These are phyloP conservation scores for Chalciporus pseudorubinellus DNA, from an alignment of 768 basidiomycete genomes.

Conservation along the genomic window DNA sequence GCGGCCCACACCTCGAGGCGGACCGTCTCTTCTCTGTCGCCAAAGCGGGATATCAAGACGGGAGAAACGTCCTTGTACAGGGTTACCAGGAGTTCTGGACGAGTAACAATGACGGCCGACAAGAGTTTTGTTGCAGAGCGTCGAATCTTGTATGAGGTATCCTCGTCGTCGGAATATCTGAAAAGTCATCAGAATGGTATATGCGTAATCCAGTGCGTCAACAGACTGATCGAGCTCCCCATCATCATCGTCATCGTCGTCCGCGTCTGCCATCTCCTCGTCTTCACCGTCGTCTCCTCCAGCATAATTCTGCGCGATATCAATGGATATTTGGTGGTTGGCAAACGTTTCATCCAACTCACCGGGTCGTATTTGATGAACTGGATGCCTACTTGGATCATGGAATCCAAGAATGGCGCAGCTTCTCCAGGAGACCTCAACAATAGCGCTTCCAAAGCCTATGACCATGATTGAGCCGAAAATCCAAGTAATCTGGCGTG, in stretches of 20 bases:
- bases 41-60: constrained; percentile 85
- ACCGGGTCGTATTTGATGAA: constrained; percentile 95
- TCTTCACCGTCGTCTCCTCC: constrained; percentile 67
- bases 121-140: constrained; percentile 91
- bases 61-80: constrained; percentile 87
- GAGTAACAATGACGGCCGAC: constrained; percentile 80
- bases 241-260: constrained; percentile 77
- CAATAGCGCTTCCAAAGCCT: constrained; percentile 85
- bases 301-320: constrained; percentile 67
- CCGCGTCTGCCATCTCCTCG: constrained; percentile 54
- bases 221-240: constrained; percentile 80
- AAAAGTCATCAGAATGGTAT: background rate
- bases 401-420: constrained; percentile 63
- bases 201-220: no score
- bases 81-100: constrained; percentile 77
- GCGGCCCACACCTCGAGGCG: constrained; percentile 90
- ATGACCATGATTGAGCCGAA: constrained; percentile 12
- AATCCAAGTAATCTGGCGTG: background rate
- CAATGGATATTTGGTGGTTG: background rate
- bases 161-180: constrained; percentile 97
- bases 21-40: constrained; percentile 94
- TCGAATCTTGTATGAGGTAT: constrained; percentile 96
- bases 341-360: constrained; percentile 1
- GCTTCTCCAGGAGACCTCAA: constrained; percentile 83
- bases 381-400: constrained; percentile 68